These are phyloP conservation scores for Pythium folliculosum DNA, from an alignment of 352 stramenopile genomes.

Conservation along the genomic window DNA sequence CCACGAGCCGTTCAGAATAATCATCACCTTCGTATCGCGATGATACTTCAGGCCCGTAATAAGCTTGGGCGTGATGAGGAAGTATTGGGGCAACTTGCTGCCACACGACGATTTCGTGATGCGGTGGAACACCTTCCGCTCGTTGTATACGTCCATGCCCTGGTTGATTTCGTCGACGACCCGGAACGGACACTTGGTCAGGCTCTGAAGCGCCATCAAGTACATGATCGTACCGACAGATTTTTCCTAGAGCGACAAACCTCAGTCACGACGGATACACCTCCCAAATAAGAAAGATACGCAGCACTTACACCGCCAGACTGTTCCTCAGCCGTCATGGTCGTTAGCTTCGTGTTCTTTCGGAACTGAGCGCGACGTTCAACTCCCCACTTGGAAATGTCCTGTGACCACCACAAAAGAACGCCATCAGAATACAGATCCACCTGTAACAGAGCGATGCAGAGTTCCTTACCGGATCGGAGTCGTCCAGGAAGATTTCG, in stretches of 20 bases:
- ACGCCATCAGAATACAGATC: background rate
- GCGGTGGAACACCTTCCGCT: constrained; percentile 87
- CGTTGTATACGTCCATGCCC: constrained; percentile 90
- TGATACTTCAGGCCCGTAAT: constrained; percentile 86
- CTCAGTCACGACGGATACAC: background rate
- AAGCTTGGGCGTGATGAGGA: constrained; percentile 89
- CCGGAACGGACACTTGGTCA: constrained; percentile 87
- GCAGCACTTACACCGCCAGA: constrained; percentile 70
- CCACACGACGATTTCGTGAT: constrained; percentile 88
- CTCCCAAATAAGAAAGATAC: background rate
- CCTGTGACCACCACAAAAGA: constrained; percentile 33
- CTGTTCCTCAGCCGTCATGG: constrained; percentile 86
- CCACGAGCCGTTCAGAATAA: constrained; percentile 86
- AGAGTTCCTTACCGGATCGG: constrained; percentile 49
- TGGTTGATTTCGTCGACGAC: constrained; percentile 91
- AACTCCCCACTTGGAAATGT: constrained; percentile 89
- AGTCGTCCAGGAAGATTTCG: constrained; percentile 78
- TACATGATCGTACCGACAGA: constrained; percentile 92
- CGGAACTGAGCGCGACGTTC: constrained; percentile 85
- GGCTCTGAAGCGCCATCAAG: constrained; percentile 85
- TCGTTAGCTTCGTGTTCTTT: constrained; percentile 80
- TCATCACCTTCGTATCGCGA: constrained; percentile 85
- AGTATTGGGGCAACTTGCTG: constrained; percentile 87
- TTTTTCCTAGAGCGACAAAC: constrained; percentile 64
- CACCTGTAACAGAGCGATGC: background rate